phyloP scores from a whole-genome alignment of 208 protist genomes.

The Tritrichomonas foetus region DNA sequence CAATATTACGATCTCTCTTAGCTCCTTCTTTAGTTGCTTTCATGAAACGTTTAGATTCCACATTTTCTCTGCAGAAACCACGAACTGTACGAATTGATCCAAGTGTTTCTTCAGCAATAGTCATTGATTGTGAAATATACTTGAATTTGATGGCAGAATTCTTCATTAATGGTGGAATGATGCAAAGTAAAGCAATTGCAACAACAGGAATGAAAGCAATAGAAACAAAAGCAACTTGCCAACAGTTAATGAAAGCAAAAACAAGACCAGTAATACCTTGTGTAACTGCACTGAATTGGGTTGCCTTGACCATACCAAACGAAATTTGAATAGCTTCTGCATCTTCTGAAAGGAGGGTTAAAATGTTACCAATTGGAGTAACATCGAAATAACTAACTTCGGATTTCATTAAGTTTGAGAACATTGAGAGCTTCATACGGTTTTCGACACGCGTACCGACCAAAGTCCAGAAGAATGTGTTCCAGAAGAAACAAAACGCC shows the following conservation, averaged over 20 bases:
- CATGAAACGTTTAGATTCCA: background rate
- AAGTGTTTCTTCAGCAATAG: background rate
- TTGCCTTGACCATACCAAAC: background rate
- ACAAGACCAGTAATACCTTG: background rate
- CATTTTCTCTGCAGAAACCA: background rate
- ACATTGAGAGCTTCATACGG: background rate
- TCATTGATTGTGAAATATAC: background rate
- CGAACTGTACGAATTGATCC: background rate
- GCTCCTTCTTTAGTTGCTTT: background rate
- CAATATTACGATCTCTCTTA: background rate
- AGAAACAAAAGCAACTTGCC: background rate
- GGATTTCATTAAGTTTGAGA: background rate
- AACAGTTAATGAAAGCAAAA: background rate
- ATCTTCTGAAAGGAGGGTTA: background rate
- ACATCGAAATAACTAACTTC: background rate
- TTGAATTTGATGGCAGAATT: background rate
- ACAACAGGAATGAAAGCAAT: background rate
- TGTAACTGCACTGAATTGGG: background rate
- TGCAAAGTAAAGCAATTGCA: background rate
- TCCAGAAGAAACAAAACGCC: no score
- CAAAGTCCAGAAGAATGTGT: background rate
- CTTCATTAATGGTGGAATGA: background rate
- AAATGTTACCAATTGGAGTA: background rate
- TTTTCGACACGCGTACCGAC: background rate
- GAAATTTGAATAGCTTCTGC: background rate